Percentiles rank a stretch among this genome's conserved stretches.
Conservation (phyloP, 2,329 filamentous ascomycete genomes). For the Leptographium radiaticola region DNA sequence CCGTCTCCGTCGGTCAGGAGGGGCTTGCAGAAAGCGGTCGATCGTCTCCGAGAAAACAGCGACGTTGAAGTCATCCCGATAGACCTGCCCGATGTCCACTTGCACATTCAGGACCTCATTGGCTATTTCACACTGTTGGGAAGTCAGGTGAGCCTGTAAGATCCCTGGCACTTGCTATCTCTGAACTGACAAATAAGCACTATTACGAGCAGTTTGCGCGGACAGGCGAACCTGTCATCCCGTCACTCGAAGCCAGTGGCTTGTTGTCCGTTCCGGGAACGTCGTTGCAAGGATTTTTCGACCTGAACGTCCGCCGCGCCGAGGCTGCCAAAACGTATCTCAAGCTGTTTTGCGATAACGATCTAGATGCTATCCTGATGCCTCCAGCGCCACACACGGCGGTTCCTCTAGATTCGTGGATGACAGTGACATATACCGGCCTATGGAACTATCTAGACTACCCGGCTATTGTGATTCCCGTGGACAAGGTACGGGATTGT, state of each 20-base stretch:
- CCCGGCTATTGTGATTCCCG: neutral
- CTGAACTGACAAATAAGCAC: too few relatives aligned
- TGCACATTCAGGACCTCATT: neutral
- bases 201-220: neutral
- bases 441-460: neutral
- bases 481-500: neutral
- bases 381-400: neutral
- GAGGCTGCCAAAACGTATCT: neutral
- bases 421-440: neutral
- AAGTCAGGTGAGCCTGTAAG: neutral
- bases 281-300: neutral
- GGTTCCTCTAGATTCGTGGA: neutral
- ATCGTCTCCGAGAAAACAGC: neutral
- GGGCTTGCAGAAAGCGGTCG: neutral
- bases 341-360: neutral
- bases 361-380: neutral
- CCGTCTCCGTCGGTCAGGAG: neutral
- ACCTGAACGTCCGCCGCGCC: neutral
- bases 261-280: neutral
- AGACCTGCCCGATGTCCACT: neutral
- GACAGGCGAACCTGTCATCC: neutral
- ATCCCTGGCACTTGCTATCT: too few relatives aligned
- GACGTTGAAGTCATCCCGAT: neutral
- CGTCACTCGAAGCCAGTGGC: neutral
- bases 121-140: neutral